Evolutionary conservation across 108 stramenopile species (phyloP).

Genomic region (Tribonema minus): DNA sequence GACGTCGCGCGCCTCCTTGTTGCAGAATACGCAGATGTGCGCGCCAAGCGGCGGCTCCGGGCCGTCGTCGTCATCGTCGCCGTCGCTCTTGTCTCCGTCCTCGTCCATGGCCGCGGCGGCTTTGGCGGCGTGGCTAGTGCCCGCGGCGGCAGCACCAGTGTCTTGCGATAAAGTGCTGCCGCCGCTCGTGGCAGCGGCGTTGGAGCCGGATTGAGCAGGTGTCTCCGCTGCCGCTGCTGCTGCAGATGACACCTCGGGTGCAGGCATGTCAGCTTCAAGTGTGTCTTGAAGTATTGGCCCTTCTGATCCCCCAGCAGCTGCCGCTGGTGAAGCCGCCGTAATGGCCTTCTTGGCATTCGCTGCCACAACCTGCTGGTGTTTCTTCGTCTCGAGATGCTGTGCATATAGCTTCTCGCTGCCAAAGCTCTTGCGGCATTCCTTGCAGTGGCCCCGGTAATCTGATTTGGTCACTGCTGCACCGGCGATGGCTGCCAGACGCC

Average conservation of each 20-base stretch:
- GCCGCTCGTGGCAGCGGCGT: not conserved
- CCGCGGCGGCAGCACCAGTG: too few species aligned
- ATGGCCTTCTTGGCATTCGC: not conserved
- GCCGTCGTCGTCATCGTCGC: conserved; percentile 66
- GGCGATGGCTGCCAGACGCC: conserved; percentile 20
- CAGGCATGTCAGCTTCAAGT: not conserved
- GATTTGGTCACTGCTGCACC: conserved; percentile 14
- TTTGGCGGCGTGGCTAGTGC: not conserved
- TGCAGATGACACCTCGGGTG: not conserved
- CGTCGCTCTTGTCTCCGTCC: conserved; percentile 57
- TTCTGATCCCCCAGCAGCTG: not conserved
- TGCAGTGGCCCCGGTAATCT: conserved; percentile 25
- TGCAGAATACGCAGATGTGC: conserved; percentile 71
- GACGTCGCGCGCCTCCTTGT: conserved; percentile 57
- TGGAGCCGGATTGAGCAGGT: too few species aligned
- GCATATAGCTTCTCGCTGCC: conserved; percentile 9
- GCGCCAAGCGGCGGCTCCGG: conserved; percentile 25
- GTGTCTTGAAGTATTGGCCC: not conserved
- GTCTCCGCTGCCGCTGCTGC: not conserved
- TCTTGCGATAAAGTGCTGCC: too few species aligned
- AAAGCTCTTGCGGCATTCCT: conserved; percentile 39
- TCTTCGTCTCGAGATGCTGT: not conserved
- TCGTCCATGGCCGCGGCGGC: not conserved
- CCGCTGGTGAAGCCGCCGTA: not conserved
- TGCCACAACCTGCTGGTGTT: not conserved